Evolutionary conservation across 1,139 yeast genomes (phyloP), one percentile per base, ranked within the genome.

Genomic region (Yamadazyma blattariae): DNA sequence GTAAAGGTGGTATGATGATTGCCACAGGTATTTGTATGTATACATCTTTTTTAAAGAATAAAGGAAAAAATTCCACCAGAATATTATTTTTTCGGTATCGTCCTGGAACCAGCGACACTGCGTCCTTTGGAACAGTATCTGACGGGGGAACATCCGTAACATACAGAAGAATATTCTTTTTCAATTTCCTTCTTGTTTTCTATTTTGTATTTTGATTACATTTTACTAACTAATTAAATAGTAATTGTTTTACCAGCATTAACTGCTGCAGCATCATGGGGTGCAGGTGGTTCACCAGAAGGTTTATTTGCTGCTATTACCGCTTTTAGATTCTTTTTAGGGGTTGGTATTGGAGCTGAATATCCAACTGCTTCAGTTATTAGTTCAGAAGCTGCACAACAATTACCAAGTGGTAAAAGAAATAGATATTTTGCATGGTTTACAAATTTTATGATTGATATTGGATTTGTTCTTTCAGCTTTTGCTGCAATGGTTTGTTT

Each of bases 301-400:
- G 96, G 96, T 24, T 64, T 88, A 62, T 77, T 88, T 47, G 81
- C 88, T 6, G 92, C 95, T 15, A 65, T 90, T 34, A 87, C 95
- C 10, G 82, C 81, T 13, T 87, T 84, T 59, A 75, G 97, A 57
- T 86, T 87, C 62, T 84, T 90, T 58, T 67, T 90, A 36, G 97
- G 96, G 59, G 71, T 84, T 46, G 94, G 89, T 44, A 77, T 79
- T 51, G 92, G 92, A 47, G 90, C 95, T 34, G 97, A 90, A 64
- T 90, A 90, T 56, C 96, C 96, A 30, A 83, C 95, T 17, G 88
- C 96, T 25, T 85, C 96, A 2, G 94, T 90, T 19, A 95, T 95
- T 32, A 88, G 95, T 45, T 90, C 96, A 21, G 97, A 90, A 62
- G 94, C 95, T 32, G 82, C 95, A 27, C 80, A 84, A 39, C 67